phyloP scores from a whole-genome alignment of 2,329 filamentous ascomycete genomes.

The Ophiosphaerella korrae region DNA sequence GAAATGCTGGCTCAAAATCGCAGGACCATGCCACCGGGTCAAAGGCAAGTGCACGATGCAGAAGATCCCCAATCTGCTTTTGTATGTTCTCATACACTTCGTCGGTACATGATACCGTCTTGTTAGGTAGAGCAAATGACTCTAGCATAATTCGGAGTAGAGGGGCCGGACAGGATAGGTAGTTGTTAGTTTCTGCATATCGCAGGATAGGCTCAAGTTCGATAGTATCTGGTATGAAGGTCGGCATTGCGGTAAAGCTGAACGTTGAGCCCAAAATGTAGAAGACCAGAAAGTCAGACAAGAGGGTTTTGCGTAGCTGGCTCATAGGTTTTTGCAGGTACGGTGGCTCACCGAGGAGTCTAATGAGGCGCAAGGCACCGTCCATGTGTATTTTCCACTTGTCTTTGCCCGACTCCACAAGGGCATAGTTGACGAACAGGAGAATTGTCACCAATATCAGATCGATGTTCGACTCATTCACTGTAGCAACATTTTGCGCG shows the following conservation, averaged over 20 bases:
- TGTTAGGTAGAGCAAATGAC: slow-evolving; percentile 41
- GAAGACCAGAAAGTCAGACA: slow-evolving; percentile 46
- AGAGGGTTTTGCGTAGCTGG: slow-evolving; percentile 37
- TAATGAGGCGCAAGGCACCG: slow-evolving; percentile 56
- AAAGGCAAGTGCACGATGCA: slow-evolving; percentile 37
- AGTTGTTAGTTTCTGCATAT: slow-evolving; percentile 49
- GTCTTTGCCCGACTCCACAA: slow-evolving; percentile 57
- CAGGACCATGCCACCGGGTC: slow-evolving; percentile 40
- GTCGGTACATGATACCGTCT: slow-evolving; percentile 15
- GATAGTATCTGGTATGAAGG: slow-evolving; percentile 37
- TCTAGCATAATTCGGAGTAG: slow-evolving; percentile 45
- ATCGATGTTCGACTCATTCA: slow-evolving; percentile 44
- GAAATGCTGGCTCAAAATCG: slow-evolving; percentile 39
- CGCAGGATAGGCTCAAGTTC: slow-evolving; percentile 42
- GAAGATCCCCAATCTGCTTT: slow-evolving; percentile 28
- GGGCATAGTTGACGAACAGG: slow-evolving; percentile 56
- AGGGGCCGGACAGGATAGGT: slow-evolving; percentile 44
- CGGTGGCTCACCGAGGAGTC: slow-evolving; percentile 41
- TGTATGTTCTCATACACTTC: slow-evolving; percentile 21
- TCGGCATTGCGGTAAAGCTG: slow-evolving; percentile 31
- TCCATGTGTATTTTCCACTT: slow-evolving; percentile 59
- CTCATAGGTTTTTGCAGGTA: slow-evolving; percentile 39
- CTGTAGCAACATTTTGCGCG: slow-evolving; percentile 37
- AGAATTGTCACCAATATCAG: slow-evolving; percentile 54
- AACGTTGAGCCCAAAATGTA: slow-evolving; percentile 44